Evolutionary conservation across 768 basidiomycete species (phyloP).

Genomic region (Lactarius deliciosus): DNA sequence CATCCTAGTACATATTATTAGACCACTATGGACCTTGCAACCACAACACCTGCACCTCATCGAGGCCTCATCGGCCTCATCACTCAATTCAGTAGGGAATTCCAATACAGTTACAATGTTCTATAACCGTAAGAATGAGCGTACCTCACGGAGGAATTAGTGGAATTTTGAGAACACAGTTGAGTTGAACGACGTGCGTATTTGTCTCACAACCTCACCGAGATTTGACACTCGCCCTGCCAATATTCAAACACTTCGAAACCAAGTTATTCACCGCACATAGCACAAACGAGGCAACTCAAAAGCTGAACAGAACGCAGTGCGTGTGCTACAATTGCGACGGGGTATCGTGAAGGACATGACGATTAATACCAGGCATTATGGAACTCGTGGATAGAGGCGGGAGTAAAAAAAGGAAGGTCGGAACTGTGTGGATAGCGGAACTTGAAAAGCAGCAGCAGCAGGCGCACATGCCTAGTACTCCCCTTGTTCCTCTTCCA

Average conservation of each 20-base stretch:
- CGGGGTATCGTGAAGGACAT: conserved; percentile 3
- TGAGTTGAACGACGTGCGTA: no score
- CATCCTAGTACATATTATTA: not conserved
- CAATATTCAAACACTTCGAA: no score
- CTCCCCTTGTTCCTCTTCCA: conserved; percentile 48
- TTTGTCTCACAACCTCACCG: no score
- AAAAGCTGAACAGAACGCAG: not conserved
- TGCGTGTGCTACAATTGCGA: conserved; percentile 10
- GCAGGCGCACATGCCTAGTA: conserved; percentile 37
- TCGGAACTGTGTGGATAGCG: not conserved
- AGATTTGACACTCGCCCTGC: no score
- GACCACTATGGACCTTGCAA: not conserved
- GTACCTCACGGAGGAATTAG: no score
- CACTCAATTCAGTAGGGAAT: not conserved
- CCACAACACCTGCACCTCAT: not conserved
- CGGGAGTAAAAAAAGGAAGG: not conserved
- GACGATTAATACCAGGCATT: not conserved
- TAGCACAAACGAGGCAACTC: no score
- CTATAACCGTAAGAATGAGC: not conserved
- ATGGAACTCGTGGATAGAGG: not conserved
- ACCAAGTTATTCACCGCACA: no score
- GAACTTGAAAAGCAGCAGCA: not conserved
- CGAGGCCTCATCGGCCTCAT: no score
- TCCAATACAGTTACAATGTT: not conserved
- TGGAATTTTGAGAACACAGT: no score